phyloP scores from a whole-genome alignment of 768 basidiomycete genomes.

The Tricholoma bakamatsutake region DNA sequence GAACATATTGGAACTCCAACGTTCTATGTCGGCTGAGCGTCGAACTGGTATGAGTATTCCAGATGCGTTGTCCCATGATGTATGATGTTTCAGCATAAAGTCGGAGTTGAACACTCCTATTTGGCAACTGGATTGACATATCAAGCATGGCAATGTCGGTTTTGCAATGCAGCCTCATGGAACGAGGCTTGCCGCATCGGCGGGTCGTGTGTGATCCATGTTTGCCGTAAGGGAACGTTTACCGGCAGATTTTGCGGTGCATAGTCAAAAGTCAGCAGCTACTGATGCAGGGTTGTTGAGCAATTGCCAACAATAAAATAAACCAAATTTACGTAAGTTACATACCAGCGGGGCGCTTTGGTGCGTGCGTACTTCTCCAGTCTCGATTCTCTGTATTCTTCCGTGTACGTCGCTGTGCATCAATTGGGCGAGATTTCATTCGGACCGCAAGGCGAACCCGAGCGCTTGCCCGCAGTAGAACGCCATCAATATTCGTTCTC shows the following conservation, averaged over 20 bases:
- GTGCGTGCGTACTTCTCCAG: slow-evolving; percentile 1
- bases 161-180: neutral
- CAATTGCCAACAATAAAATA: neutral
- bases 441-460: slow-evolving; percentile 12
- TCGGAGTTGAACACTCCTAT: neutral
- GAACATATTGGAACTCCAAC: neutral
- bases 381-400: slow-evolving; percentile 14
- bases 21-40: neutral
- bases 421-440: slow-evolving; percentile 14
- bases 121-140: neutral
- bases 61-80: neutral
- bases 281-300: neutral
- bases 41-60: neutral
- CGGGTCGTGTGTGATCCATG: neutral
- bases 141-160: neutral
- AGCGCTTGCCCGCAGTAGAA: slow-evolving; percentile 2
- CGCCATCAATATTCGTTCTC: slow-evolving; percentile 3
- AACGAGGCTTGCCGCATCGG: neutral
- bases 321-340: no score
- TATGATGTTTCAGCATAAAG: neutral
- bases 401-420: slow-evolving; percentile 24
- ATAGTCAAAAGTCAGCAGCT: neutral
- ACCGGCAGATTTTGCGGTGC: neutral
- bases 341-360: neutral
- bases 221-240: neutral